Evolutionary conservation across 2,329 filamentous ascomycete genomes (phyloP).

Genomic region (Botrytis deweyae): DNA sequence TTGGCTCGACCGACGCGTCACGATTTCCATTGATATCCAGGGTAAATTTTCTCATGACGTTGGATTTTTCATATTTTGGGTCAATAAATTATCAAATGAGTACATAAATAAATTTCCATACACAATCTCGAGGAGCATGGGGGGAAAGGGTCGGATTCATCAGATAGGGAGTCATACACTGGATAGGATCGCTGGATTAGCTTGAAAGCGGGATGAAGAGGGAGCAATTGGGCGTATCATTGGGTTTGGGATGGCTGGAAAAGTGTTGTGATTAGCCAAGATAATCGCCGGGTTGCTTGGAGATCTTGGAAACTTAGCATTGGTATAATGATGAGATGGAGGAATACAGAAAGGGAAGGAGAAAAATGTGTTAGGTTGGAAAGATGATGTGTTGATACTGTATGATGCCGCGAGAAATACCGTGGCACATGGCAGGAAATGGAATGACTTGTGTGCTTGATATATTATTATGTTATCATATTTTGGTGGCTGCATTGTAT

Average conservation of each 20-base stretch:
- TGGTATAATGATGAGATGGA: background rate
- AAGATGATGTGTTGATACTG: background rate
- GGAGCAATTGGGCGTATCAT: background rate
- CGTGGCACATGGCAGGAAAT: background rate
- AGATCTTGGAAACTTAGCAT: background rate
- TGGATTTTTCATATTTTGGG: background rate
- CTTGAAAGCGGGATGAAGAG: background rate
- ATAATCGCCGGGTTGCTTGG: background rate
- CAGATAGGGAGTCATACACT: background rate
- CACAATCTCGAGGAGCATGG: background rate
- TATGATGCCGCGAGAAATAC: background rate
- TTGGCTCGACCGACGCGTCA: background rate
- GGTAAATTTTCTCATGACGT: background rate
- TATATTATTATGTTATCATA: background rate
- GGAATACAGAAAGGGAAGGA: background rate
- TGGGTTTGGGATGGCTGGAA: background rate
- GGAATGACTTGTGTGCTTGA: background rate
- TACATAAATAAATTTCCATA: background rate
- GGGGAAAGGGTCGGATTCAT: background rate
- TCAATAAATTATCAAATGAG: background rate
- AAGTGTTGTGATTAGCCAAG: background rate
- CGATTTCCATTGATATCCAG: background rate
- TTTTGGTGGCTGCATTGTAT: background rate
- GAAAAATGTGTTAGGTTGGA: background rate
- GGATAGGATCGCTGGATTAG: background rate